Base-by-base conservation (phyloP, 495 filamentous ascomycete genomes). In the Penicillium ucsense region DNA sequence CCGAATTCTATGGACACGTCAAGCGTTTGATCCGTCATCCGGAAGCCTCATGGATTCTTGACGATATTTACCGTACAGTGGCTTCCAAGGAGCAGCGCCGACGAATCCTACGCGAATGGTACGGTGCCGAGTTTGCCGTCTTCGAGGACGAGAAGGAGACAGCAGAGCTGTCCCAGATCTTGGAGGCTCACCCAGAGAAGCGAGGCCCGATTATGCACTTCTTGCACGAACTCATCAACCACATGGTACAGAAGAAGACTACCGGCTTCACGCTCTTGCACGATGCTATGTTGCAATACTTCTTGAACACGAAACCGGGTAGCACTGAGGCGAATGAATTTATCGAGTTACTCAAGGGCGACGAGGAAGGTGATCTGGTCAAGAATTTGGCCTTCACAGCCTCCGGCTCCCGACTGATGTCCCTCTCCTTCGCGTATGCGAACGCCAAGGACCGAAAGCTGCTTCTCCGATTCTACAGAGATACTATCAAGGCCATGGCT, bases 201-300 rank as follows among this genome's bases (percentile, higher is more conserved):
- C 80, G 88, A 20, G 73, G 75, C 5, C 81, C 89, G 0, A 88
- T 94, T 40, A 85, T 96, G 84, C 82, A 82, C 54, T 83, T 84
- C 59, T 73, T 96, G 34, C 77, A 81, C 51, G 85, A 90, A 51
- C 73, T 95, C 55, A 87, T 90, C 68, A 94, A 95, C 63, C 78
- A 83, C 47, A 78, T 97, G 27, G 75, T 96, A 45, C 89, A 96
- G 70, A 99, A 99, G 77, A 89, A 94, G 68, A 80, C 87, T 55
- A 91, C 89, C 9, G 89, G 85, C 5, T 99, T 97, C 66, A 94
- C 89, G 1, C 90, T 97, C 73, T 76, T 97, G 4, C 94, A 99
- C 64, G 91, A 94, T 53, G 94, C 92, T 20, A 94, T 97, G 91
- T 78, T 96, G 41, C 89, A 99, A 60, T 97, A 96, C 63, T 92